These are phyloP conservation scores for Neohortaea acidophila DNA, from an alignment of 495 filamentous ascomycete species.

Conservation along the genomic window DNA sequence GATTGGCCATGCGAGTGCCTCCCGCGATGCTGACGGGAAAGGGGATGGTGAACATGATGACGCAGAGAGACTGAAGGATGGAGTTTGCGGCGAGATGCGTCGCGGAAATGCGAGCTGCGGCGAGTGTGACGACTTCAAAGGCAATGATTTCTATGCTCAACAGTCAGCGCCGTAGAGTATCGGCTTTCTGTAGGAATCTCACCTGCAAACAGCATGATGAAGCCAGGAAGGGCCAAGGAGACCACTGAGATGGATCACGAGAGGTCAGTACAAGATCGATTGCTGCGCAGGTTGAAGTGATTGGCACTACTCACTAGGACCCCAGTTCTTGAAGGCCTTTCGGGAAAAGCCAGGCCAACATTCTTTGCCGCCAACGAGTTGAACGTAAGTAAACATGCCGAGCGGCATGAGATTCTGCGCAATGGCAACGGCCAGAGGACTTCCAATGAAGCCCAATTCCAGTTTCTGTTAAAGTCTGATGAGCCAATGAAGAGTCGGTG, in stretches of 20 bases:
- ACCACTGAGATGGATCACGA: too few relatives aligned
- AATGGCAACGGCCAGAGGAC: constrained; percentile 68
- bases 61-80: constrained; percentile 36
- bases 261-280: too few relatives aligned
- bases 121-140: constrained; percentile 42
- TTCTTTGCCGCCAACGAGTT: constrained; percentile 37
- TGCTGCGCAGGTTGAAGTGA: too few relatives aligned
- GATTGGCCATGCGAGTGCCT: constrained; percentile 28
- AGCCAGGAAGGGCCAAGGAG: constrained; percentile 63
- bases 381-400: constrained; percentile 55
- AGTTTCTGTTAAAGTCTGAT: constrained; percentile 33
- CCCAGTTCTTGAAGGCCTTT: constrained; percentile 64
- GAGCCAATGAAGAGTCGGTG: background rate
- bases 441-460: constrained; percentile 65
- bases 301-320: too few relatives aligned
- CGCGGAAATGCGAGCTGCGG: constrained; percentile 32
- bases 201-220: constrained; percentile 90
- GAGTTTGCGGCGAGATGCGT: constrained; percentile 49
- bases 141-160: constrained; percentile 19
- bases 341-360: constrained; percentile 74
- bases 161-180: too few relatives aligned
- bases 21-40: constrained; percentile 29
- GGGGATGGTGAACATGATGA: constrained; percentile 28
- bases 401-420: constrained; percentile 71
- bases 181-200: too few relatives aligned